Evolutionary conservation across 257 asterid genomes (phyloP).

Genomic region (Salvia rosmarinus): DNA sequence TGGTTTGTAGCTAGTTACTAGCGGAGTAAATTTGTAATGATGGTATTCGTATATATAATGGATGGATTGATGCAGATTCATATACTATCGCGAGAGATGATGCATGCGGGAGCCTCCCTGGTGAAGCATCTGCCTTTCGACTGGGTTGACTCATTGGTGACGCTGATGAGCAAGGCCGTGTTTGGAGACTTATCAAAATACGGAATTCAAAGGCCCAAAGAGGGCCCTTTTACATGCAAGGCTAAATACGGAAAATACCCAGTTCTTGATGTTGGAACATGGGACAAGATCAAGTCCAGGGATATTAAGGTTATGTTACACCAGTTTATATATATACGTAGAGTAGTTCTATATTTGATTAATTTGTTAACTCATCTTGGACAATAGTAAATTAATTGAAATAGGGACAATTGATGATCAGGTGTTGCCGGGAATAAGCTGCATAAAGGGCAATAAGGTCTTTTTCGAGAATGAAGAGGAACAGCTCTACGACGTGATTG

Average conservation of each 20-base stretch:
- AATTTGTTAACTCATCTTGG: no score
- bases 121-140: slow-evolving; percentile 35
- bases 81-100: slow-evolving; percentile 51
- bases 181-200: slow-evolving; percentile 55
- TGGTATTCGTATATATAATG: no score
- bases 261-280: slow-evolving; percentile 65
- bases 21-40: no score
- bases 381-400: no score
- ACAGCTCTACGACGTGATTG: slow-evolving; percentile 52
- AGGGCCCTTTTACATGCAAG: slow-evolving; percentile 61
- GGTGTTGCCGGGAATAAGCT: slow-evolving; percentile 58
- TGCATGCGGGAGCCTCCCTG: slow-evolving; percentile 33
- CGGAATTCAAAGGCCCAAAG: slow-evolving; percentile 63
- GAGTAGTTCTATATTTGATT: no score
- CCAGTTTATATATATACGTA: no score
- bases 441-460: slow-evolving; percentile 46
- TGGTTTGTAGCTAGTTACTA: no score
- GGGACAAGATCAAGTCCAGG: slow-evolving; percentile 49
- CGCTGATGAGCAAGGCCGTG: slow-evolving; percentile 45
- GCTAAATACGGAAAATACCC: slow-evolving; percentile 72
- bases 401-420: no score
- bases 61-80: no score
- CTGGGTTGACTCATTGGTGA: slow-evolving; percentile 46
- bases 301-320: no score
- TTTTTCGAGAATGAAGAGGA: slow-evolving; percentile 51